Evolutionary conservation across 495 filamentous ascomycete genomes (phyloP).

Genomic region (Pseudevernia furfuracea): DNA sequence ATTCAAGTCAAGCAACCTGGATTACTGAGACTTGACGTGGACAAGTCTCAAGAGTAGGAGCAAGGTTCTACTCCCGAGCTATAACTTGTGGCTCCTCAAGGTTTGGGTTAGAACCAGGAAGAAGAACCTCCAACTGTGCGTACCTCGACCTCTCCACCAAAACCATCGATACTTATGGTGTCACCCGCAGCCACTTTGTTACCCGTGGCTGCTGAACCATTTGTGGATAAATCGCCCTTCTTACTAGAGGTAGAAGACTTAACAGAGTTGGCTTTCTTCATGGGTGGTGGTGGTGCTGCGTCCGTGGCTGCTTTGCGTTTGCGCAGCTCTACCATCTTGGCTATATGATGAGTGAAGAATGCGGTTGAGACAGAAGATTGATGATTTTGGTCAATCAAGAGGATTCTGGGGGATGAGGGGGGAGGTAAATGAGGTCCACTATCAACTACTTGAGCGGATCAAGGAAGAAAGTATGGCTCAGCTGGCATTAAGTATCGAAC

Average conservation of each 20-base stretch:
- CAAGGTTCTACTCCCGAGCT: too few relatives aligned
- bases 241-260: slow-evolving; percentile 40
- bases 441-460: background rate
- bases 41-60: too few relatives aligned
- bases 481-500: background rate
- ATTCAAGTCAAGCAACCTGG: too few relatives aligned
- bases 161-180: slow-evolving; percentile 56
- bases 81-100: too few relatives aligned
- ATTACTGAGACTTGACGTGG: too few relatives aligned
- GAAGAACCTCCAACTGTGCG: too few relatives aligned
- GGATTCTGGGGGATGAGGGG: background rate
- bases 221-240: slow-evolving; percentile 29
- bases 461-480: background rate
- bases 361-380: background rate
- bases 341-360: background rate
- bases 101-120: too few relatives aligned
- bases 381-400: background rate
- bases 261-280: slow-evolving; percentile 48
- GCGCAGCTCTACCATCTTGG: slow-evolving; percentile 55
- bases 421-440: background rate
- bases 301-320: slow-evolving; percentile 59
- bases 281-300: slow-evolving; percentile 41
- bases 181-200: slow-evolving; percentile 33
- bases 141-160: slow-evolving; percentile 80
- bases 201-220: slow-evolving; percentile 26